A percentile compares a stretch with the other conserved stretches of the same genome.
Evolutionary conservation across 345 rosid species (phyloP).

Genomic region (Conringia planisiliqua): DNA sequence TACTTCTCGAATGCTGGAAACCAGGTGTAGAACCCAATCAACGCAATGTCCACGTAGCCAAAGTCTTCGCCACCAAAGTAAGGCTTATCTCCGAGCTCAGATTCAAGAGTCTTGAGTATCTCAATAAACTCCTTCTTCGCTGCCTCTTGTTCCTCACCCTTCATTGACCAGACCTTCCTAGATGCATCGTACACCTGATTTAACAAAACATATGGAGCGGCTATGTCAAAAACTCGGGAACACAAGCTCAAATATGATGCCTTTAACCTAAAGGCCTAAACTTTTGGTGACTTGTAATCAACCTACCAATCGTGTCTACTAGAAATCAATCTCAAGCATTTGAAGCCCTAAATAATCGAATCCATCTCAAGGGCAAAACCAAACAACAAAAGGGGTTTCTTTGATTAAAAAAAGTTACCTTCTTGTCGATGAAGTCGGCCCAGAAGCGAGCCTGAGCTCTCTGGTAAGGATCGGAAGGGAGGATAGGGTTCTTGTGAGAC

Average conservation of each 20-base stretch:
- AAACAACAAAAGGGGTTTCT: neutral
- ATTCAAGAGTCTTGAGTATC: slow-evolving; percentile 25
- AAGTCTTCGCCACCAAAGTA: slow-evolving; percentile 24
- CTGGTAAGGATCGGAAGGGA: slow-evolving; percentile 30
- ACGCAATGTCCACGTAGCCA: slow-evolving; percentile 22
- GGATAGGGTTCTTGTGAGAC: slow-evolving; percentile 31
- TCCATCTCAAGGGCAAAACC: too few relatives aligned
- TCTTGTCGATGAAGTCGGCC: slow-evolving; percentile 30
- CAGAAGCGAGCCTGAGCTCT: slow-evolving; percentile 27
- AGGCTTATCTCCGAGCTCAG: slow-evolving; percentile 31
- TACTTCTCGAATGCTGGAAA: slow-evolving; percentile 22
- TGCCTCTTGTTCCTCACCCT: slow-evolving; percentile 25
- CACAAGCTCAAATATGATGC: too few relatives aligned
- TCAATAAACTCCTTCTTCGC: slow-evolving; percentile 28
- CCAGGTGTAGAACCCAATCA: slow-evolving; percentile 30
- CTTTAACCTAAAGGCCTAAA: too few relatives aligned
- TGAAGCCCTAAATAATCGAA: too few relatives aligned
- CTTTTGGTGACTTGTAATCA: too few relatives aligned
- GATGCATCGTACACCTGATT: slow-evolving; percentile 17
- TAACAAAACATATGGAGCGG: too few relatives aligned
- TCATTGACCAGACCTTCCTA: slow-evolving; percentile 22
- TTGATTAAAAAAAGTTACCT: neutral
- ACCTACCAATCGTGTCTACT: too few relatives aligned
- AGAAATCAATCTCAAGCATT: too few relatives aligned
- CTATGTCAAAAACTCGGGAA: too few relatives aligned